A percentile compares a stretch with the other conserved stretches of the same genome.
phyloP scores from a whole-genome alignment of 1,284 basidiomycete species.

The Caloboletus inedulis region DNA sequence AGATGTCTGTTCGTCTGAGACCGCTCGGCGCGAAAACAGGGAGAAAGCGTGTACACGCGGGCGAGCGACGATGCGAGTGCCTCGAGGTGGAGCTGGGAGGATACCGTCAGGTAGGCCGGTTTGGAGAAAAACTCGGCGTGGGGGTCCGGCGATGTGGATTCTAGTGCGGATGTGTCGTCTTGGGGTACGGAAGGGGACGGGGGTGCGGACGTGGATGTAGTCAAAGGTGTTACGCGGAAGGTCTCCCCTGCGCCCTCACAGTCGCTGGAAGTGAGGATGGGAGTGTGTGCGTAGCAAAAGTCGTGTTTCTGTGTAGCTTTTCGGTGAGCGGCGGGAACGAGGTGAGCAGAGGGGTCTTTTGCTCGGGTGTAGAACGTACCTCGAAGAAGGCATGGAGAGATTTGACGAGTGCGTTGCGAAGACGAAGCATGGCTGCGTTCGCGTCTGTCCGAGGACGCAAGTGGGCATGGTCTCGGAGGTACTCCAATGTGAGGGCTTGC shows the following conservation, averaged over 20 bases:
- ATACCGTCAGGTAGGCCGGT: conserved; percentile 89
- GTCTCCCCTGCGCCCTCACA: conserved; percentile 98
- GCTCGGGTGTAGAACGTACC: conserved; percentile 40
- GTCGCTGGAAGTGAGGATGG: conserved; percentile 87
- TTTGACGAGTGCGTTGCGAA: conserved; percentile 59
- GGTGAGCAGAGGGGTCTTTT: not conserved
- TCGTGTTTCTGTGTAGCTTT: conserved; percentile 55
- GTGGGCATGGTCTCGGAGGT: conserved; percentile 81
- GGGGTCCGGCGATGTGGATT: conserved; percentile 11
- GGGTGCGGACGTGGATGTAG: conserved; percentile 21
- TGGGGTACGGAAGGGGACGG: conserved; percentile 16
- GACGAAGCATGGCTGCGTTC: conserved; percentile 70
- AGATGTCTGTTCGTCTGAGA: conserved; percentile 90
- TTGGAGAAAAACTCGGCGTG: conserved; percentile 60
- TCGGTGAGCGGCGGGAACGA: conserved; percentile 1
- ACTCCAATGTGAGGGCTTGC: conserved; percentile 69
- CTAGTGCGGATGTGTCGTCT: not conserved
- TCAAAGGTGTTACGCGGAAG: conserved; percentile 60
- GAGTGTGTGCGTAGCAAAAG: conserved; percentile 80
- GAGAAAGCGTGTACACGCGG: conserved; percentile 87
- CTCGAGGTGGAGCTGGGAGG: conserved; percentile 94
- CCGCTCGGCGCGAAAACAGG: conserved; percentile 91
- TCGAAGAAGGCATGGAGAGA: conserved; percentile 65
- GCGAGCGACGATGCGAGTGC: conserved; percentile 76
- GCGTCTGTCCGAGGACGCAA: conserved; percentile 75